phyloP scores from a whole-genome alignment of 106 monocot genomes.

The Dactylorhiza incarnata region DNA sequence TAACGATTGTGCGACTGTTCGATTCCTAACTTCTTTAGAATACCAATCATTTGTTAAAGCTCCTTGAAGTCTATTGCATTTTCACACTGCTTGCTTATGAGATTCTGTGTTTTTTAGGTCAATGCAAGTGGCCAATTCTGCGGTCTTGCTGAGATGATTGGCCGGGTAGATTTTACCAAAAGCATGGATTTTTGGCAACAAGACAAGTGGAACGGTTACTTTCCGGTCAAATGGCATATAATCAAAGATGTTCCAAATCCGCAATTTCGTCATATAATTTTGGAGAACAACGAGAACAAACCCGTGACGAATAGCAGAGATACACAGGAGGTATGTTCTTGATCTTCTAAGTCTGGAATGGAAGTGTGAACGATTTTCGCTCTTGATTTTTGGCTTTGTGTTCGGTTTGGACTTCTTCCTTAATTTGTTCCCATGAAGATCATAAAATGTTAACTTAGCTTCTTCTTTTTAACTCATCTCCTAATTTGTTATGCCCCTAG shows the following conservation, averaged over 20 bases:
- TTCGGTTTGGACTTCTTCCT: neutral
- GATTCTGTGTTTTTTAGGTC: constrained; percentile 36
- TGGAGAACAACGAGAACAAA: constrained; percentile 51
- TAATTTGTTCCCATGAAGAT: neutral
- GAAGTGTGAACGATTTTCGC: neutral
- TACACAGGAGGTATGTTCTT: constrained; percentile 30
- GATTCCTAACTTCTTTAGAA: too few relatives aligned
- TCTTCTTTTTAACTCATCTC: neutral
- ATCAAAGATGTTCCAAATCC: constrained; percentile 66
- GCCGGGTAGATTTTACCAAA: constrained; percentile 68
- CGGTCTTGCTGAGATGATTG: constrained; percentile 75
- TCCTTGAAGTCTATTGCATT: neutral
- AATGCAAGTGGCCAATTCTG: constrained; percentile 89
- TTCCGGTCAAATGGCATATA: constrained; percentile 89
- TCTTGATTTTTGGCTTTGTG: neutral
- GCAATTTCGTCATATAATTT: constrained; percentile 53
- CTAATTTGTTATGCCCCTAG: neutral
- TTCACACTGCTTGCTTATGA: neutral
- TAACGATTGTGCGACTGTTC: neutral
- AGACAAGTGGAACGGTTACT: constrained; percentile 93
- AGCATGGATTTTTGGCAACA: constrained; percentile 72
- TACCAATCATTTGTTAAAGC: neutral
- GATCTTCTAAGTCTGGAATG: neutral
- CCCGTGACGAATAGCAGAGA: constrained; percentile 45
- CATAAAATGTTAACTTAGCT: neutral